Percentiles rank a stretch among this genome's conserved stretches.
Conservation (phyloP, 75 land plant species). For the Sequoia sempervirens region DNA sequence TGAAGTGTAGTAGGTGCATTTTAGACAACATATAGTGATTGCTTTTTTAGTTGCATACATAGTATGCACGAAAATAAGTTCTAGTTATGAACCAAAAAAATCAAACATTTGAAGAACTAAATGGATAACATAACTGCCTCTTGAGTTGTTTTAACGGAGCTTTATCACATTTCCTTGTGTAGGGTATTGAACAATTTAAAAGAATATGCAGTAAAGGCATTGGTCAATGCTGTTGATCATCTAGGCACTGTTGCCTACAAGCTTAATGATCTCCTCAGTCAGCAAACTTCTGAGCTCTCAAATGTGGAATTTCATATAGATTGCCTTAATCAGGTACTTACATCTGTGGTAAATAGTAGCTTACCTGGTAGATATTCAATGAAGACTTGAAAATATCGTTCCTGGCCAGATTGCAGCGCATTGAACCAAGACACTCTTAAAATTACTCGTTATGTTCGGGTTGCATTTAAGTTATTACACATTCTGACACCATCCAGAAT, state of each 20-base stretch:
- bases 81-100: neutral
- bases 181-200: conserved; percentile 96
- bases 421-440: conserved; percentile 1
- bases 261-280: conserved; percentile 75
- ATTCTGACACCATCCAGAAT: neutral
- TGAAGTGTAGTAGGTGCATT: neutral
- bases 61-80: neutral
- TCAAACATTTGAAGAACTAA: neutral
- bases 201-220: conserved; percentile 91
- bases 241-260: conserved; percentile 98
- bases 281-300: conserved; percentile 76
- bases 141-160: neutral
- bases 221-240: conserved; percentile 99
- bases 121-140: neutral
- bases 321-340: conserved; percentile 70
- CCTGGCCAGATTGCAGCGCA: neutral
- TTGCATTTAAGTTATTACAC: neutral
- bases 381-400: neutral
- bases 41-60: neutral
- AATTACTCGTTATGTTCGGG: neutral
- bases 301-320: conserved; percentile 60
- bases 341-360: neutral
- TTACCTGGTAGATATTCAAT: neutral
- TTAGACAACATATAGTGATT: neutral
- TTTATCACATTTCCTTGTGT: neutral